Evolutionary conservation across 352 stramenopile species (phyloP).

Genomic region (Aphanomyces invadans): DNA sequence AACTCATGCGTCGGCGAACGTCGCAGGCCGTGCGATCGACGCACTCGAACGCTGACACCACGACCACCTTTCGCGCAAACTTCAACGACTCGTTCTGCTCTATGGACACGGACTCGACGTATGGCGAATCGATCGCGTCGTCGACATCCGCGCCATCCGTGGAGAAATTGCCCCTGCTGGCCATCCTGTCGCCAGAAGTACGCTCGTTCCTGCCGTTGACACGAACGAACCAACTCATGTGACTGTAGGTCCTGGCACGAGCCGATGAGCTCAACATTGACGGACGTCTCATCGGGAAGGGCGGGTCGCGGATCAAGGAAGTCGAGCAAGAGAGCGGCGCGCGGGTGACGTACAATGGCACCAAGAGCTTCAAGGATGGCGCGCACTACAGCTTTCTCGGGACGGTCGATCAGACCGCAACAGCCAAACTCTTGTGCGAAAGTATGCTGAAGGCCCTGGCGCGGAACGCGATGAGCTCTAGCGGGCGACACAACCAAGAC

Average conservation of each 20-base stretch:
- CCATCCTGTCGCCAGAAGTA: constrained; percentile 6
- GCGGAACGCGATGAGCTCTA: not conserved
- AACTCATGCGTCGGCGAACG: constrained; percentile 17
- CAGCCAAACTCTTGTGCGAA: not conserved
- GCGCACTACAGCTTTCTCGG: constrained; percentile 13
- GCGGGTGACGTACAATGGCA: not conserved
- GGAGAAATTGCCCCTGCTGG: not conserved
- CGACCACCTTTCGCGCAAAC: not conserved
- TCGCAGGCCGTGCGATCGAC: no score
- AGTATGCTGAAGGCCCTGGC: not conserved
- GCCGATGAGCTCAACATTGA: constrained; percentile 19
- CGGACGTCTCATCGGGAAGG: constrained; percentile 11
- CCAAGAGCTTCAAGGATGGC: not conserved
- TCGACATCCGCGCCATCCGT: not conserved
- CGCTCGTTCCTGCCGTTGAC: no score
- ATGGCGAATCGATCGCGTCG: not conserved
- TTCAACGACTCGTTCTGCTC: constrained; percentile 7
- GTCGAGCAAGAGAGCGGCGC: constrained; percentile 16
- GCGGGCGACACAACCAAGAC: no score
- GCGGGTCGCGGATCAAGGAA: constrained; percentile 6
- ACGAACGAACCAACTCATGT: no score
- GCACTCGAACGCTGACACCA: no score
- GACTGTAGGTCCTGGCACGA: not conserved
- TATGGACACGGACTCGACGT: not conserved
- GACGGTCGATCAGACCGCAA: not conserved